Conservation (phyloP, 352 stramenopile species). For the Aphanomyces invadans region DNA sequence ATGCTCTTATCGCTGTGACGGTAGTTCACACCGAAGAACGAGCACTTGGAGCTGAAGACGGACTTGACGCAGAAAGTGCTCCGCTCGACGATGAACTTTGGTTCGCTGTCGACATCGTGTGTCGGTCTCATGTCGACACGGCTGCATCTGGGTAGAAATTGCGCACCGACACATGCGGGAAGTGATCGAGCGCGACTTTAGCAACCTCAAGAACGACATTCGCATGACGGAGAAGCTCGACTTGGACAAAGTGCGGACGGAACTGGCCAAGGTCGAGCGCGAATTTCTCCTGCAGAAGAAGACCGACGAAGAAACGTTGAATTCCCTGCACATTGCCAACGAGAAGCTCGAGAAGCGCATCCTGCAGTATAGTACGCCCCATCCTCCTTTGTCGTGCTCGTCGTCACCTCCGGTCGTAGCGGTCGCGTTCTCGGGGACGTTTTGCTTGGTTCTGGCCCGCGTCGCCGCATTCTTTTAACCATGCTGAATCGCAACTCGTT, state of each 20-base stretch:
- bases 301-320: conserved; percentile 79
- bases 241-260: conserved; percentile 83
- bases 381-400: background rate
- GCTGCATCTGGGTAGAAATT: conserved; percentile 68
- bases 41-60: conserved; percentile 78
- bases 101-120: conserved; percentile 29
- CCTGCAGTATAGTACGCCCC: conserved; percentile 54
- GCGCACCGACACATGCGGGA: conserved; percentile 82
- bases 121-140: background rate
- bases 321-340: conserved; percentile 80
- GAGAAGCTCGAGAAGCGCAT: conserved; percentile 87
- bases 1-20: conserved; percentile 26
- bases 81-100: conserved; percentile 86
- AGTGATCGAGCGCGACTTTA: conserved; percentile 83
- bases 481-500: too few relatives aligned
- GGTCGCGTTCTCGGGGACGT: conserved; percentile 79
- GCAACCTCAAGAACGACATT: conserved; percentile 86
- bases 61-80: conserved; percentile 83
- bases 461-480: conserved; percentile 23
- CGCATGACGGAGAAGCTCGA: conserved; percentile 87
- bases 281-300: conserved; percentile 87
- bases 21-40: conserved; percentile 68
- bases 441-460: conserved; percentile 38
- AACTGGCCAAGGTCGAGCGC: conserved; percentile 81
- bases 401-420: conserved; percentile 21